Evolutionary conservation across 75 land plant species (phyloP).

Genomic region (Isoetes taiwanensis): DNA sequence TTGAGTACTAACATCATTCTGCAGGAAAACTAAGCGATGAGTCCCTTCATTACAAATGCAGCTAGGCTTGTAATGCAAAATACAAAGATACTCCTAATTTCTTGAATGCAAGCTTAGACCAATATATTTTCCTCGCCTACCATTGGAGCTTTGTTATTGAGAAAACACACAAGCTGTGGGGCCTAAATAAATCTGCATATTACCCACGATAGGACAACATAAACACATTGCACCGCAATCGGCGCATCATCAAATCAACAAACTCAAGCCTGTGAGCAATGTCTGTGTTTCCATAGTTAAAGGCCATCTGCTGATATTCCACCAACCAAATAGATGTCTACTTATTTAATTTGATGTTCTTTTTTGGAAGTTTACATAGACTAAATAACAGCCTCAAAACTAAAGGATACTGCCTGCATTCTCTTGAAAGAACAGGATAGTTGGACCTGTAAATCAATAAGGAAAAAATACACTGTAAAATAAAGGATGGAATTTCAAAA

Average conservation of each 20-base stretch:
- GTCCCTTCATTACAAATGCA: too few relatives aligned
- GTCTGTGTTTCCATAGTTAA: slow-evolving; percentile 46
- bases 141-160: too few relatives aligned
- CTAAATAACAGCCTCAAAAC: background rate
- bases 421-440: slow-evolving; percentile 91
- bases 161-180: too few relatives aligned
- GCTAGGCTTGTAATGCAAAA: background rate
- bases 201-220: slow-evolving; percentile 99
- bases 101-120: too few relatives aligned
- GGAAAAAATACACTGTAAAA: too few relatives aligned
- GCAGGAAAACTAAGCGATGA: too few relatives aligned
- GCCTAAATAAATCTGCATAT: too few relatives aligned
- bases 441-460: slow-evolving; percentile 97
- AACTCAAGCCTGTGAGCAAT: slow-evolving; percentile 97
- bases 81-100: too few relatives aligned
- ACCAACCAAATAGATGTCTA: background rate
- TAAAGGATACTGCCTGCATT: slow-evolving; percentile 99
- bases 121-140: too few relatives aligned
- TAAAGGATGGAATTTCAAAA: too few relatives aligned
- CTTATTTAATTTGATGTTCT: background rate
- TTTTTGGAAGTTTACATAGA: background rate
- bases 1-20: background rate
- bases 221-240: slow-evolving; percentile 83
- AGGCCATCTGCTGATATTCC: slow-evolving; percentile 14
- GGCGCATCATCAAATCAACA: slow-evolving; percentile 66